Conservation (phyloP, 2,329 filamentous ascomycete genomes). For the Fusarium miscanthi region DNA sequence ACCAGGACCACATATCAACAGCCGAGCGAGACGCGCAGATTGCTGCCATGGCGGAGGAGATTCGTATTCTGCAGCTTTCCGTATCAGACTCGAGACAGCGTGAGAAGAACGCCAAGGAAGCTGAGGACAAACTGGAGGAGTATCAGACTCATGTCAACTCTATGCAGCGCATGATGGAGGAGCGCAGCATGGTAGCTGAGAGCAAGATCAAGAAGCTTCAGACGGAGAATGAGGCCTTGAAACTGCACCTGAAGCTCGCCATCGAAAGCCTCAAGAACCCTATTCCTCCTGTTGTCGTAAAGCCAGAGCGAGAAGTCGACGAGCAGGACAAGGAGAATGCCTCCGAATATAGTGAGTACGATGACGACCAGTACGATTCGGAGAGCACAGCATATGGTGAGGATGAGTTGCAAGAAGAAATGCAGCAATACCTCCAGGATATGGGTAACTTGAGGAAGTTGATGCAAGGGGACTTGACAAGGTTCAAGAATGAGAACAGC, state of each 20-base stretch:
- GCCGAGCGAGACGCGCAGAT: constrained; percentile 97
- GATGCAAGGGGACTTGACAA: constrained; percentile 81
- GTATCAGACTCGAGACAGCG: constrained; percentile 72
- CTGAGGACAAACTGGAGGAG: constrained; percentile 89
- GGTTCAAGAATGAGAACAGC: constrained; percentile 72
- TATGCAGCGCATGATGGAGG: constrained; percentile 97
- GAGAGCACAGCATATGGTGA: constrained; percentile 59
- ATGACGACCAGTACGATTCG: constrained; percentile 66
- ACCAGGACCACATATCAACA: constrained; percentile 92
- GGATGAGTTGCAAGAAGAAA: constrained; percentile 81
- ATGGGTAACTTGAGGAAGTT: constrained; percentile 71
- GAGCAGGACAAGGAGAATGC: constrained; percentile 53
- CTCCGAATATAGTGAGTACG: constrained; percentile 66
- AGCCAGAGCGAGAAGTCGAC: constrained; percentile 44
- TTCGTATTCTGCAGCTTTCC: constrained; percentile 83
- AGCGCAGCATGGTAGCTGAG: constrained; percentile 88
- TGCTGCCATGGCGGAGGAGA: constrained; percentile 93
- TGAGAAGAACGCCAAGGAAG: constrained; percentile 80
- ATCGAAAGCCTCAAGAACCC: constrained; percentile 90
- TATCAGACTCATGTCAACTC: constrained; percentile 90
- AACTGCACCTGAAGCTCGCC: constrained; percentile 88
- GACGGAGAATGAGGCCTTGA: constrained; percentile 89
- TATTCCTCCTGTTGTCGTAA: constrained; percentile 71
- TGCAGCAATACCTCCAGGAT: constrained; percentile 86
- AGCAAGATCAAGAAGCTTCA: constrained; percentile 92